phyloP scores from a whole-genome alignment of 495 filamentous ascomycete species.

The Aspergillus diversus region DNA sequence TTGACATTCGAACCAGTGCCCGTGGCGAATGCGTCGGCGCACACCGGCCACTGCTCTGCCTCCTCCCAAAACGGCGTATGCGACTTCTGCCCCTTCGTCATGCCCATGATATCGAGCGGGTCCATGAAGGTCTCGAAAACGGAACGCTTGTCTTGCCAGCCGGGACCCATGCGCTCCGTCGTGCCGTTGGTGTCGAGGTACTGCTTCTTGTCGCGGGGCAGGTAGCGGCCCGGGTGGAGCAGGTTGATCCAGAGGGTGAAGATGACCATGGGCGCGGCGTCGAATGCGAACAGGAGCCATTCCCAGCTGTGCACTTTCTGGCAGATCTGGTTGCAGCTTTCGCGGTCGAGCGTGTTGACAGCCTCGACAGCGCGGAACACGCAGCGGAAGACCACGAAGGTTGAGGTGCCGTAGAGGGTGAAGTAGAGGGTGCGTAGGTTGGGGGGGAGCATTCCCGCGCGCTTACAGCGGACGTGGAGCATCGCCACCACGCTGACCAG shows the following conservation, averaged over 20 bases:
- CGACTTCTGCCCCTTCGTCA: slow-evolving; percentile 30
- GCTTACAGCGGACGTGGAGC: slow-evolving; percentile 35
- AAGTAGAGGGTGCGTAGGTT: slow-evolving; percentile 41
- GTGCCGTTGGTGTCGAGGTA: slow-evolving; percentile 39
- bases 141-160: slow-evolving; percentile 39
- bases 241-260: slow-evolving; percentile 45
- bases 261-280: slow-evolving; percentile 42
- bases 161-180: slow-evolving; percentile 44
- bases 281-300: slow-evolving; percentile 46
- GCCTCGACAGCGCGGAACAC: slow-evolving; percentile 43
- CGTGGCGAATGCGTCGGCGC: slow-evolving; percentile 36
- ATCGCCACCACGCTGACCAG: slow-evolving; percentile 39
- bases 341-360: slow-evolving; percentile 29
- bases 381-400: slow-evolving; percentile 16
- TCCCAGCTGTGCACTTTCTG: slow-evolving; percentile 36
- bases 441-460: slow-evolving; percentile 26
- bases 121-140: slow-evolving; percentile 38
- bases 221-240: slow-evolving; percentile 38
- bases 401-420: slow-evolving; percentile 46
- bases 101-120: slow-evolving; percentile 37
- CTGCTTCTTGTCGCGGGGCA: slow-evolving; percentile 34
- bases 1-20: slow-evolving; percentile 27
- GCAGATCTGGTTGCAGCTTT: slow-evolving; percentile 25
- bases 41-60: slow-evolving; percentile 32
- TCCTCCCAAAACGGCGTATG: slow-evolving; percentile 40